Conservation (phyloP, 179 eudicot species). For the Nepenthes alata region DNA sequence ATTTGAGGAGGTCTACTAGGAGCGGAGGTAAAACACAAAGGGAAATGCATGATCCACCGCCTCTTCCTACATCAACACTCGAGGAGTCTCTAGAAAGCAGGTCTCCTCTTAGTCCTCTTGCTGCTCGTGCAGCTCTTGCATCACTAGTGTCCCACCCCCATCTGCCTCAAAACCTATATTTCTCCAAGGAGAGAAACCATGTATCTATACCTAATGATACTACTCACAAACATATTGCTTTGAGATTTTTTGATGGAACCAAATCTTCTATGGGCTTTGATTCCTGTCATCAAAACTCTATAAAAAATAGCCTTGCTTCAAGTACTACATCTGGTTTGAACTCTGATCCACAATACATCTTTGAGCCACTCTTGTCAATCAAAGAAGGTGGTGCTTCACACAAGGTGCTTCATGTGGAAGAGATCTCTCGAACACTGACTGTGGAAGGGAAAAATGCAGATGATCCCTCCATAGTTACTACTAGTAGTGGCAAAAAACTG, state of each 20-base stretch:
- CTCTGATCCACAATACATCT: too few species aligned
- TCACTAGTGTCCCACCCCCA: conserved; percentile 30
- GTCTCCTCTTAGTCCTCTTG: conserved; percentile 41
- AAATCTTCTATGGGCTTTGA: neutral
- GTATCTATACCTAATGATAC: conserved; percentile 2
- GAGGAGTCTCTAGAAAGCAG: conserved; percentile 19
- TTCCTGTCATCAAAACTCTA: neutral
- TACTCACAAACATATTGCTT: neutral
- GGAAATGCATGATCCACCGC: conserved; percentile 15
- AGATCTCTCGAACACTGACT: conserved; percentile 1
- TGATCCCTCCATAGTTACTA: neutral
- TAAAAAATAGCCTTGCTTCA: conserved; percentile 5
- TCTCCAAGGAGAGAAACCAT: conserved; percentile 12
- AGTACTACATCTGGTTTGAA: neutral
- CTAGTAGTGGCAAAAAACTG: conserved; percentile 1
- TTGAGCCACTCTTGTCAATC: conserved; percentile 3
- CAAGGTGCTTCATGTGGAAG: conserved; percentile 9
- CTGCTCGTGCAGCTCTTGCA: conserved; percentile 53
- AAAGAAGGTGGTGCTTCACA: conserved; percentile 6
- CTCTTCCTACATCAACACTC: conserved; percentile 10
- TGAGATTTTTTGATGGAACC: conserved; percentile 1
- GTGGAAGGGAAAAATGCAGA: conserved; percentile 4
- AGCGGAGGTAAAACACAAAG: conserved; percentile 7
- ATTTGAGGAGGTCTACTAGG: conserved; percentile 21
- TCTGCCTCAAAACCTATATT: conserved; percentile 21